These are phyloP conservation scores for Plasmodium berghei DNA, from an alignment of 169 alveolate genomes.

Conservation along the genomic window DNA sequence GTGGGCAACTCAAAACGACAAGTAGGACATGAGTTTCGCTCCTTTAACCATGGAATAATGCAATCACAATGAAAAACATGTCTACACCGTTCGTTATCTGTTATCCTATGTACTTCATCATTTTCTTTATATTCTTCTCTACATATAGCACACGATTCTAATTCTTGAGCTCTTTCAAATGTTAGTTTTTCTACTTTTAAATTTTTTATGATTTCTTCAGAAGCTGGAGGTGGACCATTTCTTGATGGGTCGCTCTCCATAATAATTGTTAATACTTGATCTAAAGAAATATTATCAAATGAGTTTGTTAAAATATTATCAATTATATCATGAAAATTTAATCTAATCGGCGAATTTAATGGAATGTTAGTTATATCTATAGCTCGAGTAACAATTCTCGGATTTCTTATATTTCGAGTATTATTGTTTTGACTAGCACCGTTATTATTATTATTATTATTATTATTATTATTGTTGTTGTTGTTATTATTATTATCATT, in stretches of 20 bases:
- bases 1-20: slow-evolving; percentile 96
- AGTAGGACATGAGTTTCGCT: slow-evolving; percentile 96
- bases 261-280: slow-evolving; percentile 80
- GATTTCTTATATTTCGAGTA: slow-evolving; percentile 21
- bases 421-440: not conserved
- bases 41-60: slow-evolving; percentile 95
- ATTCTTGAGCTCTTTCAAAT: slow-evolving; percentile 75
- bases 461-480: not conserved
- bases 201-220: slow-evolving; percentile 82
- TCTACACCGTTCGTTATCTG: slow-evolving; percentile 88
- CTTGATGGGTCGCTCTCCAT: slow-evolving; percentile 90
- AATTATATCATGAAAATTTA: slow-evolving; percentile 50
- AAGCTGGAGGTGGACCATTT: slow-evolving; percentile 90
- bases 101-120: slow-evolving; percentile 84
- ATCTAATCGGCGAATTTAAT: slow-evolving; percentile 32
- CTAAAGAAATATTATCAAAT: slow-evolving; percentile 78
- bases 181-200: slow-evolving; percentile 82
- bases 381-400: slow-evolving; percentile 54
- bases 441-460: not conserved
- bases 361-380: slow-evolving; percentile 68
- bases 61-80: slow-evolving; percentile 96
- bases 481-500: not conserved
- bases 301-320: slow-evolving; percentile 78
- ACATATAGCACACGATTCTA: slow-evolving; percentile 89
- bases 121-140: slow-evolving; percentile 87